Evolutionary conservation across 2,329 filamentous ascomycete genomes (phyloP), one percentile per base, ranked within the genome.

Genomic region (Reticulascus tulasneorum): DNA sequence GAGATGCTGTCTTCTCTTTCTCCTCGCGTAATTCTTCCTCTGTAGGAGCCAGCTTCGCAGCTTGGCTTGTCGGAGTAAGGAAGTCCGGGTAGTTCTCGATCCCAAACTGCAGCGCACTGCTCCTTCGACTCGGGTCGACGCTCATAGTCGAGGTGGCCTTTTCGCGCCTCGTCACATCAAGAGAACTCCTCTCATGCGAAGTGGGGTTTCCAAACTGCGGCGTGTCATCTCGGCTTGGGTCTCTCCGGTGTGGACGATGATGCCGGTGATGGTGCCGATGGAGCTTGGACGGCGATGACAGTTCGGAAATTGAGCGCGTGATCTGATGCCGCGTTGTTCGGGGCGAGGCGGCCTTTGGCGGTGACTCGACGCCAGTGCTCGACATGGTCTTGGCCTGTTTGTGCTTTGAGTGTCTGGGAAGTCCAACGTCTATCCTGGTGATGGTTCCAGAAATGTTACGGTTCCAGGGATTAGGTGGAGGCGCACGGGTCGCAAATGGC

Each of bases 241-340:
- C 31, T 7, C 23, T 18, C 12, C 30, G 25, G 35, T 20, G 23
- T 11, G 24, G 35, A 52, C 27, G 48, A 45, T 57, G 55, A 28
- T 62, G 57, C 38, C 63, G 59, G 37, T 65, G 63, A 35, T 60
- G 37, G 13, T 50, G 47, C 15, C 42, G 39, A 16, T 41, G 40
- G 45, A 63, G 56, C 38, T 59, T 64, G 40, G 64, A 59, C 16
- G 73, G 70, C 23, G 69, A 66, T 17, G 72, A 63, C 33, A 76
- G 48, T 45, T 78, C 75, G 28, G 69, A 70, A 40, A 78, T 66
- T 29, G 77, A 80, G 22, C 73, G 69, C 42, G 66, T 71, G 41
- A 77, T 62, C 47, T 75, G 72, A 47, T 77, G 75, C 40, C 67
- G 67, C 55, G 40, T 36, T 25, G n/a, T n/a, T n/a, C n/a, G n/a